A percentile compares a stretch with the other conserved stretches of the same genome.
These are phyloP conservation scores for Daldinia concentrica DNA, from an alignment of 495 filamentous ascomycete species.

Conservation along the genomic window DNA sequence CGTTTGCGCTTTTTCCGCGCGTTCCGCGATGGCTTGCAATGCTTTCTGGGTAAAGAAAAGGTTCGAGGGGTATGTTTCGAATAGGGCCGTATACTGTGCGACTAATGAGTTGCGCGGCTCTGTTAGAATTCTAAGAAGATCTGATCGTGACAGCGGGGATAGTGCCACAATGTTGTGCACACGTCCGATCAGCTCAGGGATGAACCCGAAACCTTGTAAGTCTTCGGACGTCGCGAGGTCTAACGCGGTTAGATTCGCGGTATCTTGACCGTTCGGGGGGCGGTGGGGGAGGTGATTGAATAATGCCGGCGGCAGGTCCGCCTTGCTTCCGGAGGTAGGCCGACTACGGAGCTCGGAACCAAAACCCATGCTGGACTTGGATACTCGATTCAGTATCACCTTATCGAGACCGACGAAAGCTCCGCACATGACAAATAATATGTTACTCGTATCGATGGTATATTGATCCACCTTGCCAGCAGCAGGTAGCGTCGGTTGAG, in stretches of 20 bases:
- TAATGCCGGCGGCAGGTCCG: conserved; percentile 54
- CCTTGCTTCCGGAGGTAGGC: conserved; percentile 46
- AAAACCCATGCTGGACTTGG: conserved; percentile 91
- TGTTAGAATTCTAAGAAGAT: conserved; percentile 86
- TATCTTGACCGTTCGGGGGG: conserved; percentile 25
- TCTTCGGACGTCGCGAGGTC: conserved; percentile 84
- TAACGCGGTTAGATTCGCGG: conserved; percentile 71
- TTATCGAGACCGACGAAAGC: conserved; percentile 96
- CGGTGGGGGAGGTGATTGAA: conserved; percentile 56
- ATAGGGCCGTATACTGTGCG: conserved; percentile 84
- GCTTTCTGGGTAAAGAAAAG: conserved; percentile 84
- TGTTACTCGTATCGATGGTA: conserved; percentile 93
- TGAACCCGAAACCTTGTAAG: conserved; percentile 90
- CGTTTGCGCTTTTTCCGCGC: conserved; percentile 78
- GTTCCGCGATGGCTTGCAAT: conserved; percentile 78
- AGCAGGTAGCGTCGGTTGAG: conserved; percentile 47
- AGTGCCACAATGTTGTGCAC: conserved; percentile 89
- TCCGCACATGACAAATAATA: conserved; percentile 94
- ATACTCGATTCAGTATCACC: conserved; percentile 82
- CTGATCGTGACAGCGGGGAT: conserved; percentile 76
- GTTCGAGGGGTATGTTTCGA: conserved; percentile 82
- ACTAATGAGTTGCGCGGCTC: conserved; percentile 89
- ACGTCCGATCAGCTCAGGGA: conserved; percentile 91
- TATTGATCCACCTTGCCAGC: conserved; percentile 81
- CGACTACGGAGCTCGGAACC: conserved; percentile 77